These are phyloP conservation scores for Psidium guajava DNA, from an alignment of 345 rosid species.

Conservation along the genomic window DNA sequence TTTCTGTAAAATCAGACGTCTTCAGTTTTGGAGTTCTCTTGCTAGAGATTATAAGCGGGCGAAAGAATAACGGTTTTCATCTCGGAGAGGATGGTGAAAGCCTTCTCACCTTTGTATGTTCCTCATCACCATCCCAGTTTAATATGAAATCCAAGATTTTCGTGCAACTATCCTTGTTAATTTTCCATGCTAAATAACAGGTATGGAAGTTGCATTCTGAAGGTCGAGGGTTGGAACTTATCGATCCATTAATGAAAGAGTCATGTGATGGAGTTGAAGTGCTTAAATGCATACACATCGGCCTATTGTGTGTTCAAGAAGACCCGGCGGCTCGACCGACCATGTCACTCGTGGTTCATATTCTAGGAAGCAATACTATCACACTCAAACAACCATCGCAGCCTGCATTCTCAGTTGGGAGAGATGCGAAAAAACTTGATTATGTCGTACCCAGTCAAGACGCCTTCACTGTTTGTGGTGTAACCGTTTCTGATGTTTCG, in stretches of 20 bases:
- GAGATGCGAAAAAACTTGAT: neutral
- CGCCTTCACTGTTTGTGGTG: neutral
- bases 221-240: neutral
- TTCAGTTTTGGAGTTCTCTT: constrained; percentile 5
- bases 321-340: neutral
- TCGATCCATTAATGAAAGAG: neutral
- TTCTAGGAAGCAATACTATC: neutral
- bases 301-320: neutral
- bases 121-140: neutral
- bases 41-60: constrained; percentile 3
- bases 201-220: neutral
- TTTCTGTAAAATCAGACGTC: constrained; percentile 18
- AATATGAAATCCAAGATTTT: neutral
- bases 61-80: neutral
- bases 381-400: constrained; percentile 6
- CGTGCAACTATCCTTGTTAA: neutral
- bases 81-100: neutral
- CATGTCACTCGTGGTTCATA: neutral
- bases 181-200: neutral
- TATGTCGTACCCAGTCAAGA: neutral
- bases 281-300: neutral
- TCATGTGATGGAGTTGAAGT: neutral
- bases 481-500: neutral
- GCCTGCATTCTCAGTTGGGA: constrained; percentile 12
- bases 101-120: neutral